A percentile compares a stretch with the other conserved stretches of the same genome.
Conservation (phyloP, 768 basidiomycete species). For the Boletus edulis region DNA sequence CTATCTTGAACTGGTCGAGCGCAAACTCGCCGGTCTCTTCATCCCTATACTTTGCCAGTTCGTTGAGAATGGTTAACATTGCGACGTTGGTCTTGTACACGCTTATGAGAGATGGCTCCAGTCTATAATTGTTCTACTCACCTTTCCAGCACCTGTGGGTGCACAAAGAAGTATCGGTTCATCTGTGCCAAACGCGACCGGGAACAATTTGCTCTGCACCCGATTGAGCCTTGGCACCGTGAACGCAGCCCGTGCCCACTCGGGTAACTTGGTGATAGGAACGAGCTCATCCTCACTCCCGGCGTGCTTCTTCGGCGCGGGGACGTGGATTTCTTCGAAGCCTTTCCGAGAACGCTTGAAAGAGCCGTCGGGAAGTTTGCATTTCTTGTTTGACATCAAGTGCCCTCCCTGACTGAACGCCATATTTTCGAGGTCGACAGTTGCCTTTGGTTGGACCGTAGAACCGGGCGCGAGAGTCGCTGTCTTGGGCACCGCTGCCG, state of each 20-base stretch:
- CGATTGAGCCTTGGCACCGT: conserved; percentile 79
- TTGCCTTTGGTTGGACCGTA: conserved; percentile 78
- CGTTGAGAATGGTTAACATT: conserved; percentile 90
- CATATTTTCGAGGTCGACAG: conserved; percentile 89
- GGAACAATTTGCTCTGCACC: conserved; percentile 90
- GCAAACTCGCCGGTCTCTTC: conserved; percentile 78
- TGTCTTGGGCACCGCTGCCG: conserved; percentile 62
- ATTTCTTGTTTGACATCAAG: conserved; percentile 98
- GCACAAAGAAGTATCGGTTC: conserved; percentile 96
- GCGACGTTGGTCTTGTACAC: conserved; percentile 88
- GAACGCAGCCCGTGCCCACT: conserved; percentile 89
- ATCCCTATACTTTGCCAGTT: conserved; percentile 85
- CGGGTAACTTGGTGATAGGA: conserved; percentile 67
- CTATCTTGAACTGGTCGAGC: conserved; percentile 89
- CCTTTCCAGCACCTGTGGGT: conserved; percentile 98
- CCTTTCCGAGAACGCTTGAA: conserved; percentile 97
- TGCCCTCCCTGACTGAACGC: conserved; percentile 97
- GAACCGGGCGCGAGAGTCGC: conserved; percentile 88
- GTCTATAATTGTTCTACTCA: conserved; percentile 32
- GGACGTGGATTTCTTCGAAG: conserved; percentile 97
- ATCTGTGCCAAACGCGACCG: conserved; percentile 90
- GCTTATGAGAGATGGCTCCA: conserved; percentile 6
- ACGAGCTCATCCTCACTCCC: conserved; percentile 66
- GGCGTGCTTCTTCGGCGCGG: conserved; percentile 80
- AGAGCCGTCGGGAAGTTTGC: conserved; percentile 94